These are phyloP conservation scores for Fusarium azukiicola DNA, from an alignment of 2,329 filamentous ascomycete genomes.

Conservation along the genomic window DNA sequence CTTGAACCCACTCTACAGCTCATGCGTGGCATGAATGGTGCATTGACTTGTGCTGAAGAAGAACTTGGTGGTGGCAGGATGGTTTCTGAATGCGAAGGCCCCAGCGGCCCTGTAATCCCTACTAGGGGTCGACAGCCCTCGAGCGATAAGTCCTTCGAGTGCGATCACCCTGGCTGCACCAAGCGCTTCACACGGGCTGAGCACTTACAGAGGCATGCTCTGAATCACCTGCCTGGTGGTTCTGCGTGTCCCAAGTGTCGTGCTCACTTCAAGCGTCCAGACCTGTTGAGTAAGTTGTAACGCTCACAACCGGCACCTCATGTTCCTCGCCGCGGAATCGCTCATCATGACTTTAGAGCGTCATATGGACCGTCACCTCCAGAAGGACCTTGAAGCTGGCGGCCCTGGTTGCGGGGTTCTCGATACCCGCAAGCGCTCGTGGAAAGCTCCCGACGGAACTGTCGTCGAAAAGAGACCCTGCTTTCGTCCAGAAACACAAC, in stretches of 20 bases:
- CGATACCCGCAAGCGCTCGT: conserved; percentile 77
- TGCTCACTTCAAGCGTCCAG: conserved; percentile 80
- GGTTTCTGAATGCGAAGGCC: not conserved
- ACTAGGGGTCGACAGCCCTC: conserved; percentile 6
- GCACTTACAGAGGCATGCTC: conserved; percentile 77
- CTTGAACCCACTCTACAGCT: conserved; percentile 16
- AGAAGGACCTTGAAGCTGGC: conserved; percentile 77
- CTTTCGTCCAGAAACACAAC: conserved; percentile 25
- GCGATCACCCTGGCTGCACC: conserved; percentile 69
- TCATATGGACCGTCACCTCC: conserved; percentile 75
- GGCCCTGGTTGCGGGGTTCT: conserved; percentile 72
- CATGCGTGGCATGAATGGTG: not conserved
- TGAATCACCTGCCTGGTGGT: conserved; percentile 76
- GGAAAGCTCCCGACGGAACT: conserved; percentile 75
- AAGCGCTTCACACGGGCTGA: conserved; percentile 78
- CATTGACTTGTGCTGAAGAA: conserved; percentile 11
- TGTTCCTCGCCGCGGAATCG: not conserved
- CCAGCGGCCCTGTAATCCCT: conserved; percentile 10
- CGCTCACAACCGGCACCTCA: not conserved
- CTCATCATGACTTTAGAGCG: conserved; percentile 66
- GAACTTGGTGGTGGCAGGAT: conserved; percentile 1
- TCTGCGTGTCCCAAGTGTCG: conserved; percentile 79
- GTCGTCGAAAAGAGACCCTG: conserved; percentile 69
- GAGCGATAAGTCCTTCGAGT: conserved; percentile 55
- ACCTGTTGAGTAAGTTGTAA: conserved; percentile 64